A percentile compares a stretch with the other conserved stretches of the same genome.
phyloP scores from a whole-genome alignment of 805 yeast species.

The Limtongozyma cylindracea region DNA sequence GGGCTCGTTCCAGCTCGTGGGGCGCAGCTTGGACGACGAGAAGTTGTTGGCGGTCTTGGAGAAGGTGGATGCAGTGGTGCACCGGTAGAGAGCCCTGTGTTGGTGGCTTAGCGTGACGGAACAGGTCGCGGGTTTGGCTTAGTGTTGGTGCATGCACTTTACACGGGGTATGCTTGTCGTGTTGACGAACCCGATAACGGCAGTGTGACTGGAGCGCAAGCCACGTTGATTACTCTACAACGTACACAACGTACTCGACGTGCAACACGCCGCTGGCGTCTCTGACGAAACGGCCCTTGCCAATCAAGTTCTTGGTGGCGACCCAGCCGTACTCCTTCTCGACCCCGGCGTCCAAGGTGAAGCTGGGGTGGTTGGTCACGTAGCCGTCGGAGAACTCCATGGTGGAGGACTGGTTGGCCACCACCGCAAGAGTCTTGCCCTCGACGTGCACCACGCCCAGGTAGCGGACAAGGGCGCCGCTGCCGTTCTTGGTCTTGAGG shows the following conservation, averaged over 20 bases:
- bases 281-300: constrained; percentile 32
- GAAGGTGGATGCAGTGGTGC: constrained; percentile 1
- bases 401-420: constrained; percentile 6
- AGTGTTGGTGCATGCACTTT: too few species aligned
- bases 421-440: constrained; percentile 11
- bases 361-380: constrained; percentile 19
- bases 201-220: too few species aligned
- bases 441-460: constrained; percentile 19
- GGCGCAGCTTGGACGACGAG: constrained; percentile 36
- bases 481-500: constrained; percentile 17
- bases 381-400: constrained; percentile 24
- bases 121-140: too few species aligned
- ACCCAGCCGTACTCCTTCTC: constrained; percentile 25
- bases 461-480: constrained; percentile 16
- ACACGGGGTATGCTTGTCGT: too few species aligned
- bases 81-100: too few species aligned
- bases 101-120: too few species aligned
- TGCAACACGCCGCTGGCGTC: constrained; percentile 15
- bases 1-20: constrained; percentile 38
- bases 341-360: constrained; percentile 14
- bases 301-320: constrained; percentile 18
- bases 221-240: too few species aligned
- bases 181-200: too few species aligned
- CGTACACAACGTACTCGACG: constrained; percentile 29
- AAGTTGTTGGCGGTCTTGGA: constrained; percentile 24